A percentile compares a stretch with the other conserved stretches of the same genome.
These are phyloP conservation scores for Pseudopyricularia javanii DNA, from an alignment of 2,329 filamentous ascomycete species.

Conservation along the genomic window DNA sequence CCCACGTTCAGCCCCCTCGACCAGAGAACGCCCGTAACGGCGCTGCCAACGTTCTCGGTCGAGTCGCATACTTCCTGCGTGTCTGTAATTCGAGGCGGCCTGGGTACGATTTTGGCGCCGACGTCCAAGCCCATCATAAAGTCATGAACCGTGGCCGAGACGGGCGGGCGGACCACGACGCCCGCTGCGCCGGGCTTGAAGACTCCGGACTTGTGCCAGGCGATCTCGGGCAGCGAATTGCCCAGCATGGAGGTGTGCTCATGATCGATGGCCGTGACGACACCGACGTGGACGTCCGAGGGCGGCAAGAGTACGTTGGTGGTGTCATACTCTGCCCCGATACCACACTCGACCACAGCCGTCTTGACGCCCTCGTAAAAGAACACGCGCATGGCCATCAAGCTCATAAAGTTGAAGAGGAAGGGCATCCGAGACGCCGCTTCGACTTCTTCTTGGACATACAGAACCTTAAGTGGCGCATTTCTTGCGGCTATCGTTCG, in stretches of 20 bases:
- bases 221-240: conserved; percentile 51
- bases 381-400: conserved; percentile 80
- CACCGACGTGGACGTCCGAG: conserved; percentile 7
- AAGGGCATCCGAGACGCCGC: conserved; percentile 52
- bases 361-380: conserved; percentile 61
- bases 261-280: conserved; percentile 45
- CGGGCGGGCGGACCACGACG: conserved; percentile 27
- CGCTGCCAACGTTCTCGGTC: conserved; percentile 15
- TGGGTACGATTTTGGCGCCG: neutral
- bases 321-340: conserved; percentile 85
- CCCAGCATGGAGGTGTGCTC: conserved; percentile 56
- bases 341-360: conserved; percentile 84
- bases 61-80: conserved; percentile 36
- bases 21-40: conserved; percentile 39
- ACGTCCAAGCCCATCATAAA: neutral
- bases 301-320: conserved; percentile 56
- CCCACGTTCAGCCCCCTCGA: conserved; percentile 40
- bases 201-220: conserved; percentile 65
- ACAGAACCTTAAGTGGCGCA: neutral
- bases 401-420: conserved; percentile 84
- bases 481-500: neutral
- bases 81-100: neutral
- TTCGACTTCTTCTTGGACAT: neutral
- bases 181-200: conserved; percentile 48
- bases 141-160: neutral